Conservation (phyloP, 805 yeast genomes). For the Metahyphopichia silvanorum region DNA sequence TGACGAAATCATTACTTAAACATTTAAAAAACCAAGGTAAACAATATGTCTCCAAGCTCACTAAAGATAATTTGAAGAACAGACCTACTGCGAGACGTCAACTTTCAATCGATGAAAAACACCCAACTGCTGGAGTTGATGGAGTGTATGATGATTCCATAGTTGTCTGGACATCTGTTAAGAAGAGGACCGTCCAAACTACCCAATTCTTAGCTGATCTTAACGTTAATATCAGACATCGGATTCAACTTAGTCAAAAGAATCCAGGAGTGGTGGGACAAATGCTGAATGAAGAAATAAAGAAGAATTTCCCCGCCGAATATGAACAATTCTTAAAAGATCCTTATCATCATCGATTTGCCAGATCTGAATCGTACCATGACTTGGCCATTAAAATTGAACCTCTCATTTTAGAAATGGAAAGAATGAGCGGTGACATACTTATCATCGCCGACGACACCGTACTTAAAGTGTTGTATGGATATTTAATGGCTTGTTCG, state of each 20-base stretch:
- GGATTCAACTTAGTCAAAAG: conserved; percentile 81
- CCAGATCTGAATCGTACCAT: conserved; percentile 93
- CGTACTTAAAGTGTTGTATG: conserved; percentile 83
- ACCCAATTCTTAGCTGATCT: conserved; percentile 62
- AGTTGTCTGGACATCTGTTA: conserved; percentile 93
- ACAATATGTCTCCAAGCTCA: conserved; percentile 11
- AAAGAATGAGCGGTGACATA: conserved; percentile 83
- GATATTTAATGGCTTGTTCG: conserved; percentile 90
- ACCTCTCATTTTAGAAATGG: conserved; percentile 90
- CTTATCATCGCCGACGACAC: conserved; percentile 92
- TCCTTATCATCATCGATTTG: conserved; percentile 90
- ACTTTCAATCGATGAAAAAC: conserved; percentile 34
- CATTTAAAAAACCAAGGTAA: conserved; percentile 35
- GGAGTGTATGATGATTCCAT: conserved; percentile 60
- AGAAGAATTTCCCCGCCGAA: conserved; percentile 62
- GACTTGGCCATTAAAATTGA: conserved; percentile 94
- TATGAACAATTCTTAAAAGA: conserved; percentile 62
- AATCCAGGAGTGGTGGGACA: conserved; percentile 88
- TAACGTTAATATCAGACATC: conserved; percentile 65
- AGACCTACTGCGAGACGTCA: conserved; percentile 4
- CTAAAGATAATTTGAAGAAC: not conserved
- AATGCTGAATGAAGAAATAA: conserved; percentile 57
- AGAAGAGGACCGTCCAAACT: conserved; percentile 79
- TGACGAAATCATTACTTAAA: conserved; percentile 54
- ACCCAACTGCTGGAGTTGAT: conserved; percentile 49